These are phyloP conservation scores for Caryopteris hybrid DNA, from an alignment of 305 asterid species.

Conservation along the genomic window DNA sequence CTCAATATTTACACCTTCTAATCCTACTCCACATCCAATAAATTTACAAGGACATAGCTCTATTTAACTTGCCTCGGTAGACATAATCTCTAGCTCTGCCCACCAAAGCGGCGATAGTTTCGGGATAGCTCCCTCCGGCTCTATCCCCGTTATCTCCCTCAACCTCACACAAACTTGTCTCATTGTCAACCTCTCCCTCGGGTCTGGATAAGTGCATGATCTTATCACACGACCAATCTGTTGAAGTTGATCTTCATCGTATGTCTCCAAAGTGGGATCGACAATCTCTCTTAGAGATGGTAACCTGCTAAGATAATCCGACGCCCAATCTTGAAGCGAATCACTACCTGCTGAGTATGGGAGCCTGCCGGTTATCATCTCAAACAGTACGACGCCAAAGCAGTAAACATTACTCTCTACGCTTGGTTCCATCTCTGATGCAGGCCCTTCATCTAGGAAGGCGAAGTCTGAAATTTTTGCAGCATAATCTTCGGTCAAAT, in stretches of 20 bases:
- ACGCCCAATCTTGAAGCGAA: conserved; percentile 58
- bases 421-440: conserved; percentile 27
- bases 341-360: conserved; percentile 53
- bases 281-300: conserved; percentile 37
- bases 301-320: conserved; percentile 50
- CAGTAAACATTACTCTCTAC: conserved; percentile 56
- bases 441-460: conserved; percentile 31
- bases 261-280: conserved; percentile 63
- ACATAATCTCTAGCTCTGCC: conserved; percentile 83
- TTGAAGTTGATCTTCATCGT: conserved; percentile 40
- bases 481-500: conserved; percentile 81
- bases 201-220: conserved; percentile 44
- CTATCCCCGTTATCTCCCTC: conserved; percentile 71
- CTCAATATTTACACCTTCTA: conserved; percentile 26
- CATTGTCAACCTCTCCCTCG: conserved; percentile 48
- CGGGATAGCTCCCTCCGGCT: conserved; percentile 69
- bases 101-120: conserved; percentile 90
- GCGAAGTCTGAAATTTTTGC: conserved; percentile 74
- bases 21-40: not conserved
- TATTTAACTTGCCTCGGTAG: conserved; percentile 32
- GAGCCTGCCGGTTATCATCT: conserved; percentile 71
- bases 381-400: conserved; percentile 67
- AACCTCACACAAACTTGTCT: conserved; percentile 42
- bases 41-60: not conserved
- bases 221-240: conserved; percentile 48